Evolutionary conservation across 169 alveolate genomes (phyloP), one percentile per base, ranked within the genome.

Genomic region (Theileria equi): DNA sequence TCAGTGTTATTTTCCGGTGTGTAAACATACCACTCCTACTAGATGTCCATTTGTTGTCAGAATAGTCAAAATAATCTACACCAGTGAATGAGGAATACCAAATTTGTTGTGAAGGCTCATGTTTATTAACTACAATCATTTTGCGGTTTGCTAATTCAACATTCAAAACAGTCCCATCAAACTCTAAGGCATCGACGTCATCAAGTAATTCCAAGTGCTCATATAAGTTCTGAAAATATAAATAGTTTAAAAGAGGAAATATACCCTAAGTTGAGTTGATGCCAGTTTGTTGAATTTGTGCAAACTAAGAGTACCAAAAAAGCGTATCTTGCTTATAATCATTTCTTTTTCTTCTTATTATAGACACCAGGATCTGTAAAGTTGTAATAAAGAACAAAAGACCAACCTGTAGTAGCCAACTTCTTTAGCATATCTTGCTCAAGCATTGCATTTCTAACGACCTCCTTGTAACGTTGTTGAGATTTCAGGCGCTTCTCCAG

Each of bases 361-460:
- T 41, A 44, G n/a, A 41, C 40, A 31, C 23, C 29, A 21, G 21
- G 43, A 29, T 44, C 58, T 38, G 41, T 10, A 60, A 1, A 13
- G 19, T 4, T 19, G 16, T 53, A 31, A 2, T 26, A 44, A 19
- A 7, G 45, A 52, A 10, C 0, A 17, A 1, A 4, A 5, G 2
- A 54, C 13, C 23, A 36, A 54, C 65, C 32, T 54, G 65, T 57
- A 11, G 86, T 77, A 35, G 61, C 31, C 29, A 62, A 62, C 55
- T 77, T 77, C 34, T 59, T 54, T 44, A 77, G 58, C 68, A 19
- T 47, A 7, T 77, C 86, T 55, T 77, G 86, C 65, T 77, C 86
- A 0, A 59, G 44, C 74, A 58, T 58, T 2, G 86, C 80, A 26
- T 53, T 71, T 19, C 78, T 64, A 31, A 77, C 47, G 5, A 77